Percentiles rank a stretch among this genome's conserved stretches.
Evolutionary conservation across 139 green algal genomes (phyloP).

Genomic region (Closterium sp.): DNA sequence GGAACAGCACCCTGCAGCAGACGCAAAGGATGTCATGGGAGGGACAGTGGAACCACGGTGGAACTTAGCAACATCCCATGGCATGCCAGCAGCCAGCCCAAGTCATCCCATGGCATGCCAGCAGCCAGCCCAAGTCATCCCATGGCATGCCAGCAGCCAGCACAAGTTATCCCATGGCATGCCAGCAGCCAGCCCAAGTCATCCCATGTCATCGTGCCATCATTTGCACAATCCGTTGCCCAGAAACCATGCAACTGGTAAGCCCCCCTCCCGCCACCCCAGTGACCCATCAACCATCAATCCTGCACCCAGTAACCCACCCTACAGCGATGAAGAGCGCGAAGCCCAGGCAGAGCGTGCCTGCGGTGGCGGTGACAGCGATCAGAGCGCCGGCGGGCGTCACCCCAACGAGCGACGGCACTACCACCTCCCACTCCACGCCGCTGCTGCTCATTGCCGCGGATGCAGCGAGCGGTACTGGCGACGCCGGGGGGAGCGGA

Average conservation of each 20-base stretch:
- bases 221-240: too few species aligned
- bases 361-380: background rate
- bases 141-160: too few species aligned
- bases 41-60: too few species aligned
- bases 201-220: too few species aligned
- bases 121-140: background rate
- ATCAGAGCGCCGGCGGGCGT: background rate
- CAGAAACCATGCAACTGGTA: too few species aligned
- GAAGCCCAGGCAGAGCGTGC: background rate
- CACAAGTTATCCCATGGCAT: too few species aligned
- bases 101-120: background rate
- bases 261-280: too few species aligned
- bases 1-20: constrained; percentile 9
- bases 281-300: too few species aligned
- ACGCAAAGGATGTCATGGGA: too few species aligned
- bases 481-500: background rate
- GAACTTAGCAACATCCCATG: too few species aligned
- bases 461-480: background rate
- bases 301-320: background rate
- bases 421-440: background rate
- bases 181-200: too few species aligned
- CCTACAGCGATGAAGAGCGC: background rate
- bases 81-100: background rate
- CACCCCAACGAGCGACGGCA: background rate
- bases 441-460: background rate